These are phyloP conservation scores for Polygonum maritimum DNA, from an alignment of 148 eudicot species.

Conservation along the genomic window DNA sequence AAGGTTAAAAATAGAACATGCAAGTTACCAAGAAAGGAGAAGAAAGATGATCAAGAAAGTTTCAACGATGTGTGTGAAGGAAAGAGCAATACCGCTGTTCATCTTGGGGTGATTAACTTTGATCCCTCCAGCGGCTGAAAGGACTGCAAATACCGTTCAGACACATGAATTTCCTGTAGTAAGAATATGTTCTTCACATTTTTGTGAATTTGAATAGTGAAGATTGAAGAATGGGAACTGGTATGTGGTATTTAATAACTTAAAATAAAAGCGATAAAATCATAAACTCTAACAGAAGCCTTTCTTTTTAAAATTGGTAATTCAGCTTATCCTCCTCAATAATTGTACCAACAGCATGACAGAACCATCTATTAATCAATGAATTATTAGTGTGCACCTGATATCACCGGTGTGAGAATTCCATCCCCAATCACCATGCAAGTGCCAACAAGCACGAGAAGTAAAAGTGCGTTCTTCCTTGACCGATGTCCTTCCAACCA, in stretches of 20 bases:
- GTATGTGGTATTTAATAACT: background rate
- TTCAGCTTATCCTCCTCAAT: background rate
- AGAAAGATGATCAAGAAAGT: background rate
- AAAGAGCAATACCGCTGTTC: slow-evolving; percentile 39
- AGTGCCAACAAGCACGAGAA: slow-evolving; percentile 86
- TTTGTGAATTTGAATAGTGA: background rate
- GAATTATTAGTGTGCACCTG: slow-evolving; percentile 41
- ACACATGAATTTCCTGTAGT: slow-evolving; percentile 4
- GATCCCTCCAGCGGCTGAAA: slow-evolving; percentile 76
- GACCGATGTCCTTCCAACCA: slow-evolving; percentile 73
- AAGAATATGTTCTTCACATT: background rate
- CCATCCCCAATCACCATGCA: slow-evolving; percentile 99
- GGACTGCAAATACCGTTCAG: slow-evolving; percentile 31
- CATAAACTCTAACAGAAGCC: background rate
- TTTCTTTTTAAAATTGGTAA: background rate
- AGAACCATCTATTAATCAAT: background rate
- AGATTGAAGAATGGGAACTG: background rate
- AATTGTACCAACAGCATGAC: background rate
- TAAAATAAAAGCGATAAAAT: background rate
- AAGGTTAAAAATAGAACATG: background rate
- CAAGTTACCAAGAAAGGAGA: background rate
- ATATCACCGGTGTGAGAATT: slow-evolving; percentile 94
- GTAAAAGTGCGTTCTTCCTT: slow-evolving; percentile 65
- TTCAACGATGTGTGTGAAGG: background rate
- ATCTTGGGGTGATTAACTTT: slow-evolving; percentile 57